phyloP scores from a whole-genome alignment of 768 basidiomycete species.

The Lactifluus echinatus region DNA sequence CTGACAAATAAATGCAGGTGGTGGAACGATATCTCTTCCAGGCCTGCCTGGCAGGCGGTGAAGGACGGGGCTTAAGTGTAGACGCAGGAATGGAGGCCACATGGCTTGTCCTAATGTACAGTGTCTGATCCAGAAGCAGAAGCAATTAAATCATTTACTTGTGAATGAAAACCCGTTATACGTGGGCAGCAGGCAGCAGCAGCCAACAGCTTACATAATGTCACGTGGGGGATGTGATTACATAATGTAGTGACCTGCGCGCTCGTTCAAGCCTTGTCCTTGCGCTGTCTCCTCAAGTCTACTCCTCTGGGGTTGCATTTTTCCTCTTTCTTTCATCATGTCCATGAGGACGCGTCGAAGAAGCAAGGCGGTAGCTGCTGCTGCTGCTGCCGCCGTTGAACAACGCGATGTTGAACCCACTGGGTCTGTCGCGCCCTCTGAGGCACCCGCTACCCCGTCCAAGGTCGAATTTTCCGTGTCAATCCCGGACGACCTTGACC shows the following conservation, averaged over 20 bases:
- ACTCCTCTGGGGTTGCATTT: neutral
- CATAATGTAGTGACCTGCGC: neutral
- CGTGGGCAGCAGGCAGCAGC: no score
- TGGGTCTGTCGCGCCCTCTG: conserved; percentile 28
- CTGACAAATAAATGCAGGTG: conserved; percentile 1
- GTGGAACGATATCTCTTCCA: conserved; percentile 10
- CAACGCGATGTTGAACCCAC: conserved; percentile 21
- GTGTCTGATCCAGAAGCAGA: no score
- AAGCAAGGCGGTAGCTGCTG: conserved; percentile 44
- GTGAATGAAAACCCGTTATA: no score
- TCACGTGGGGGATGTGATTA: neutral
- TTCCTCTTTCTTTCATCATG: conserved; percentile 26
- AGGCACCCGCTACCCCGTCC: conserved; percentile 30
- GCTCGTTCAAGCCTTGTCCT: neutral
- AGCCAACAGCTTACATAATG: no score
- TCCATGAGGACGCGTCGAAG: conserved; percentile 53
- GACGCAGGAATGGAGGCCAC: neutral
- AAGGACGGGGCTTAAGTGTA: neutral
- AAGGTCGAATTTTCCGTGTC: conserved; percentile 33
- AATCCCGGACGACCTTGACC: conserved; percentile 62
- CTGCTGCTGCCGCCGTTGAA: conserved; percentile 23
- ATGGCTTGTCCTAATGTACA: neutral
- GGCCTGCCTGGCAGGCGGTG: conserved; percentile 7
- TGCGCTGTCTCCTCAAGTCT: neutral
- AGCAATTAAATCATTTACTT: no score